phyloP scores from a whole-genome alignment of 805 yeast species.

The Ogataea paraovalis region DNA sequence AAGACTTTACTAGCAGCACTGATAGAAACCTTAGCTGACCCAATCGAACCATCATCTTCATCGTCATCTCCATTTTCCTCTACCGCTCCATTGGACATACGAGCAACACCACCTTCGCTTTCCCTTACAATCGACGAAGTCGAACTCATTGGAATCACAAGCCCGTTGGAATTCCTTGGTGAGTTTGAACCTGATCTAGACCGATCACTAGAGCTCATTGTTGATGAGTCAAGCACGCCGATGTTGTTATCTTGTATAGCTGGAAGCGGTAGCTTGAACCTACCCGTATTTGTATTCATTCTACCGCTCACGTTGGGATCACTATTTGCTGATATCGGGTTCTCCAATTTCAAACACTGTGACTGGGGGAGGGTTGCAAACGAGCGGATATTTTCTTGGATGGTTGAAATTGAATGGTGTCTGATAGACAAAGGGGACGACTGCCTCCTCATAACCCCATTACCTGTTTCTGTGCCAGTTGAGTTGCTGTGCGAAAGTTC shows the following conservation, averaged over 20 bases:
- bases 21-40: constrained; percentile 1
- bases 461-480: too few species aligned
- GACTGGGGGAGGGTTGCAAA: too few species aligned
- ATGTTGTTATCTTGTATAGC: background rate
- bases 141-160: background rate
- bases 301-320: too few species aligned
- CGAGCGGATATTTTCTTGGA: too few species aligned
- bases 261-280: constrained; percentile 1
- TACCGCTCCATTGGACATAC: background rate
- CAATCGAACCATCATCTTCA: constrained; percentile 1
- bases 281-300: too few species aligned
- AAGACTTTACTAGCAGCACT: constrained; percentile 17
- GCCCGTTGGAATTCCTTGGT: background rate
- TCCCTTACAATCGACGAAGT: too few species aligned
- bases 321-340: too few species aligned
- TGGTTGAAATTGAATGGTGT: constrained; percentile 7
- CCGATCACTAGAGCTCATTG: background rate
- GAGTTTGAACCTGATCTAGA: background rate
- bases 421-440: constrained; percentile 3
- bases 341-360: too few species aligned
- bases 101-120: too few species aligned
- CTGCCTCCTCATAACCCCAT: background rate
- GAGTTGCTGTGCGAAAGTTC: constrained; percentile 5
- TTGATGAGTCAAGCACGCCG: background rate
- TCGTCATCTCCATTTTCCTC: constrained; percentile 1